Percentiles rank a stretch among this genome's conserved stretches.
Conservation (phyloP, 2,329 filamentous ascomycete species). For the Rhynchosporium agropyri region DNA sequence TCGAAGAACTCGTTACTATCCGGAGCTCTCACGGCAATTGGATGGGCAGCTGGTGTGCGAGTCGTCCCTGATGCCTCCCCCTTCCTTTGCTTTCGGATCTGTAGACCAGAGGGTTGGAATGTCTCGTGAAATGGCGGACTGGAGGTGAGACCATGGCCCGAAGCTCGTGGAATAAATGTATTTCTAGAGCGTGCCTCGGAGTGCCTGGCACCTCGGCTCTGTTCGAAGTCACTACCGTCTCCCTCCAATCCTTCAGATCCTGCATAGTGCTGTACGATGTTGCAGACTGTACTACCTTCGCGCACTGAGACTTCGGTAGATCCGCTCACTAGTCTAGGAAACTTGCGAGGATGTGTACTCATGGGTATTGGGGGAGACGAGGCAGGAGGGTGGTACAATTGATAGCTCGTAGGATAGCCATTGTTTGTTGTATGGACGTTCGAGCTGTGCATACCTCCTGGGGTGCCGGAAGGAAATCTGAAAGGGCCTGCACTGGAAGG, state of each 20-base stretch:
- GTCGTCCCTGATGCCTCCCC: background rate
- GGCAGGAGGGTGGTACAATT: background rate
- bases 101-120: constrained; percentile 10
- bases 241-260: constrained; percentile 14
- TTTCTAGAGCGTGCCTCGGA: constrained; percentile 5
- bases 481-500: constrained; percentile 11
- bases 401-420: constrained; percentile 4
- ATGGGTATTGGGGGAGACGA: constrained; percentile 11
- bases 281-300: constrained; percentile 38
- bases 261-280: constrained; percentile 23
- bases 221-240: background rate
- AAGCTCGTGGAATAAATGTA: background rate
- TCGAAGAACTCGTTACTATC: constrained; percentile 4
- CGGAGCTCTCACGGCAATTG: background rate
- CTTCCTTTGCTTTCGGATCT: constrained; percentile 4
- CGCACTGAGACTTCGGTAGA: constrained; percentile 24
- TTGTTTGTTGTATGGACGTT: background rate
- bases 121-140: constrained; percentile 4
- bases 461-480: constrained; percentile 3
- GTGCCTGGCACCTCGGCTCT: background rate
- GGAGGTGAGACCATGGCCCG: background rate
- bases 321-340: constrained; percentile 8
- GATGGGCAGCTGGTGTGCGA: background rate
- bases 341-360: constrained; percentile 20
- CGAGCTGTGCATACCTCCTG: constrained; percentile 5